Base-by-base conservation (phyloP, 495 filamentous ascomycete genomes). In the Cladorrhinum samala region DNA sequence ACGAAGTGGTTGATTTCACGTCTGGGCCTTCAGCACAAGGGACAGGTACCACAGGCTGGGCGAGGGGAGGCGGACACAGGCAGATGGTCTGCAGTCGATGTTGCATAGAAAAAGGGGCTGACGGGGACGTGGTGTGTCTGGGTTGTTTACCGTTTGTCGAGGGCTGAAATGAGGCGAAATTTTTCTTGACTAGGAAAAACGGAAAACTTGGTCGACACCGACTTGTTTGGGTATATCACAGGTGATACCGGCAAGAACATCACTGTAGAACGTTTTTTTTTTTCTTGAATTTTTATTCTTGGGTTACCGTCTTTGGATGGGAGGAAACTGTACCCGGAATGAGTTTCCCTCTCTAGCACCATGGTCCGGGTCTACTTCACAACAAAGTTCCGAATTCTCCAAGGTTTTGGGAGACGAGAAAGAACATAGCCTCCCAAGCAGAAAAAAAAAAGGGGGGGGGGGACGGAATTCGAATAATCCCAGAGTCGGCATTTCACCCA, bases 121-220 rank as follows among this genome's bases (percentile, higher is more conserved):
- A 75, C 17, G 74, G 74, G 36, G 74, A 77, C 37, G 69, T 75
- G 17, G 68, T 74, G 0, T 77, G 74, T 38, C 55, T 76, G 13
- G 74, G 73, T 1, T 77, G 74, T 53, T 50, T 75, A 6, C 68
- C 65, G 18, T 66, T 66, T 19, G 62, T 75, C 50, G 69, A 72
- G 46, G 68, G 69, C n/a, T 69, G 63, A 67, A 36, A 41, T 14
- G 13, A 30, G 19, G 23, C 1, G 16, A 18, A 3, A 14, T 5
- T 4, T 13, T 5, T 21, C 9, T 18, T 6, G 36, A 36, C 30
- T 14, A 9, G n/a, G 1, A 18, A 30, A 50, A 40, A 9, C 19
- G 23, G 17, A 46, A 19, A 36, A 33, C 9, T 2, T 25, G 2
- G 6, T 27, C 2, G 20, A n/a, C n/a, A n/a, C n/a, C n/a, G n/a